Evolutionary conservation across 768 basidiomycete species (phyloP), one percentile per base, ranked within the genome.

Genomic region (Scleroderma citrinum): DNA sequence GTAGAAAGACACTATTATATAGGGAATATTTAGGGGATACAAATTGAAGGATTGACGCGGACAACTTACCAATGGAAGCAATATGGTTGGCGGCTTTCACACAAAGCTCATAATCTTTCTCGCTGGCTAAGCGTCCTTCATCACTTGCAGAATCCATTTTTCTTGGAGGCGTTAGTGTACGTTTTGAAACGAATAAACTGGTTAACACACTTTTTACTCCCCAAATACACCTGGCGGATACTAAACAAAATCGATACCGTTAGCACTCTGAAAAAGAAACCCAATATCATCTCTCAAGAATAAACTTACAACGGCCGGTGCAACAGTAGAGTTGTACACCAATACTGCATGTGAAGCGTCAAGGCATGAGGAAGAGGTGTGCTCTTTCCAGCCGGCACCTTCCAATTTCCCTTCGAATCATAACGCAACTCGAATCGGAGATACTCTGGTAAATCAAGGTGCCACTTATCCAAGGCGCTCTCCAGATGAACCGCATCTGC

Each of bases 261-360:
- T n/a, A 59, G 38, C 19, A 47, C 13, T 21, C 29, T 8, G 8
- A 29, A 4, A 8, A 8, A 26, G 30, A 29, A 16, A 42, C 10
- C 10, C 23, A 7, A 44, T 44, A 49, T 20, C 45, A 40, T 35
- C 31, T 26, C 16, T 42, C 36, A 44, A 21, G 6, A 45, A 12
- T 49, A 31, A 20, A 71, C 85, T 69, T 62, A 88, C 86, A 89
- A 89, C 11, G 87, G 87, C 16, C 87, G 78, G 63, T 90, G 87
- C 44, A 90, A 66, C 24, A 91, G 60, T 29, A 91, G 62, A 20
- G 83, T 80, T 11, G 85, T 78, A 59, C 85, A 87, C 88, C 88
- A 91, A 59, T 89, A 90, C 58, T 87, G 84, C 86, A 90, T 85
- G 59, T 90, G 87, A 44, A 91, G 68, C 35, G 83, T 85, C 48